A percentile compares a stretch with the other conserved stretches of the same genome.
Conservation (phyloP, 345 rosid species). For the Euphorbia peplus region DNA sequence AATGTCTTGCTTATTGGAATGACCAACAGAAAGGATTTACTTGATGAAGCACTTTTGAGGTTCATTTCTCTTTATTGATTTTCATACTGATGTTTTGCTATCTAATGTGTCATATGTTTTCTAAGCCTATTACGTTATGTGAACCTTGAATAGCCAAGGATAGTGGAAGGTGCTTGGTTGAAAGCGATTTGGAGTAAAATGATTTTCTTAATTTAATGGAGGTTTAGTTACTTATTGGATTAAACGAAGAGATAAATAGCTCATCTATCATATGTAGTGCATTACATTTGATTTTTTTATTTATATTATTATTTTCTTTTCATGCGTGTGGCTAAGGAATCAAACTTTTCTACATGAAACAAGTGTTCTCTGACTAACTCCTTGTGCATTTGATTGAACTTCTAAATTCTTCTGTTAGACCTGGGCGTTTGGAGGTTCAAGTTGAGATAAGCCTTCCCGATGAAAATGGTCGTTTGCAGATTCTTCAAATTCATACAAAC, state of each 20-base stretch:
- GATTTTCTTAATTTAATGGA: background rate
- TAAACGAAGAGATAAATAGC: background rate
- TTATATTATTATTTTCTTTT: background rate
- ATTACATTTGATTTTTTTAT: background rate
- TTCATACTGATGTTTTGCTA: background rate
- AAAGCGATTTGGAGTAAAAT: background rate
- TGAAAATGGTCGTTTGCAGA: constrained; percentile 95
- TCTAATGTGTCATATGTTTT: background rate
- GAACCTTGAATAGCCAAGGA: constrained; percentile 9
- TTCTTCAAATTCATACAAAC: constrained; percentile 95
- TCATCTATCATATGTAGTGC: background rate
- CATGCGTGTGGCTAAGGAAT: background rate
- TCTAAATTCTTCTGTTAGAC: constrained; percentile 44
- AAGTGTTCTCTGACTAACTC: background rate
- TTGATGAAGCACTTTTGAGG: constrained; percentile 99
- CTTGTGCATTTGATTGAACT: background rate
- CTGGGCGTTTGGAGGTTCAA: constrained; percentile 98
- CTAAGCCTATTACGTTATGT: background rate
- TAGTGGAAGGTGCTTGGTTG: constrained; percentile 1
- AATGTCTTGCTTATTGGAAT: constrained; percentile 98
- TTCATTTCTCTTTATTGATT: constrained; percentile 28
- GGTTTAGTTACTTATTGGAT: background rate
- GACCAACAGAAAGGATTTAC: constrained; percentile 99
- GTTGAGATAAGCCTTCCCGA: constrained; percentile 99
- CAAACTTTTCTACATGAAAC: background rate